These are phyloP conservation scores for Suillus placidus DNA, from an alignment of 768 basidiomycete species.

Conservation along the genomic window DNA sequence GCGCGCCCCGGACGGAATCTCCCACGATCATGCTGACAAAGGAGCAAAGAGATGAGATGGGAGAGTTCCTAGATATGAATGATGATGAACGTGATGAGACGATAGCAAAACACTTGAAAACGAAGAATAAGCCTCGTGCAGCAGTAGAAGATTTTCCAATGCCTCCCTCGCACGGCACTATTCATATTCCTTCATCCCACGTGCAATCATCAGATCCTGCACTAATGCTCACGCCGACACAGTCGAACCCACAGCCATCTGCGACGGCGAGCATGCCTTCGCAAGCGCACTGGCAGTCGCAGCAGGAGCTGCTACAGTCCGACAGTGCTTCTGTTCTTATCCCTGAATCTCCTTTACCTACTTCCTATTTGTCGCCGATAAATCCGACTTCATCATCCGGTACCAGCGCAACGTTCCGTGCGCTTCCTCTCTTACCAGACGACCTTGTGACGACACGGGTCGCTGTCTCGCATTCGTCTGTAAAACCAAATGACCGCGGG, in stretches of 20 bases:
- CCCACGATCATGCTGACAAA: constrained; percentile 19
- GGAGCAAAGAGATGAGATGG: constrained; percentile 31
- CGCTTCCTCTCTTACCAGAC: constrained; percentile 65
- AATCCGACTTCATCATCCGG: constrained; percentile 28
- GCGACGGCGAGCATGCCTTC: constrained; percentile 16
- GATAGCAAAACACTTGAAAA: constrained; percentile 16
- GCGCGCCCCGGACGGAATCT: constrained; percentile 8
- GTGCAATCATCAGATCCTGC: constrained; percentile 9
- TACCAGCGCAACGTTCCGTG: constrained; percentile 58
- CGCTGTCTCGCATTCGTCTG: constrained; percentile 77
- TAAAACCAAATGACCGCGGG: constrained; percentile 86
- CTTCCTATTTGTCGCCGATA: constrained; percentile 34
- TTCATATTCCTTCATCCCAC: constrained; percentile 14
- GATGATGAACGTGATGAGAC: constrained; percentile 39
- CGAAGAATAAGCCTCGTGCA: constrained; percentile 40
- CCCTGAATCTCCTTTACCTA: constrained; percentile 32
- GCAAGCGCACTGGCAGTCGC: constrained; percentile 27
- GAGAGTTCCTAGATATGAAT: constrained; percentile 68
- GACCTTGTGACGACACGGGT: constrained; percentile 78
- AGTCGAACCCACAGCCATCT: constrained; percentile 25
- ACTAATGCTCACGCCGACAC: constrained; percentile 16
- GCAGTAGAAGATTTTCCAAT: constrained; percentile 56
- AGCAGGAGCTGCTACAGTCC: constrained; percentile 26
- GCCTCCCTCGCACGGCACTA: constrained; percentile 39
- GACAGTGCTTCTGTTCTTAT: constrained; percentile 19